Base-by-base conservation (phyloP, 352 stramenopile species). In the Globisporangium heterothallicum region DNA sequence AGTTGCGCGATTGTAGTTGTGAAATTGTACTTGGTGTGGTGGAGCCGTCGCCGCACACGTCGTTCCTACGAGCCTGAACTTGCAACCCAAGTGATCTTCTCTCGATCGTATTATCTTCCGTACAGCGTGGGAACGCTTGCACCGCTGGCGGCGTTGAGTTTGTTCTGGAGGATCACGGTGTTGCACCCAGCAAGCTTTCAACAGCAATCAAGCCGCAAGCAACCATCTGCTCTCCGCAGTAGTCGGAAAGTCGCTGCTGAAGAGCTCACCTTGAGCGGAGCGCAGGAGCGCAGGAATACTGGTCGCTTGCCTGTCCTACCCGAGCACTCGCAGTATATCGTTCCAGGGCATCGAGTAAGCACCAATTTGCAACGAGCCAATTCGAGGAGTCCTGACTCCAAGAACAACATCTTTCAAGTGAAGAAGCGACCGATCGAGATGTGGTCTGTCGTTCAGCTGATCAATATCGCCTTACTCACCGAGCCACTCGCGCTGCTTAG, bases 391-490 rank as follows among this genome's bases (percentile, higher is more conserved):
- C n/a, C n/a, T 36, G 7, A 12, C 8, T 14, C 2, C 9, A 25
- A 7, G 16, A 25, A 38, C 25, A n/a, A 25, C 3, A 9, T 25
- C 25, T n/a, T 38, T 24, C 21, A 5, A 1, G 30, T 70, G 7
- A 51, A 56, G 2, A 29, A 49, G 7, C 53, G 63, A 4, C 32
- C 45, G 27, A 29, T n/a, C 7, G 44, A 66, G 18, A 27, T 50
- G 30, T 63, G 52, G 61, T 62, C 58, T 1, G 40, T 66, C 14
- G 44, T 70, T 4, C 53, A 60, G 14, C 53, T 72, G 30, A 14
- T 36, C 30, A 36, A 36, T 14, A 36, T 36, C 30, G 30, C 16
- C 16, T 14, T 36, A 14, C 30, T 36, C 12, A 36, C 30, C 9
- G 30, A 36, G 3, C 30, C 30, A 2, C 30, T 36, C 30, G 30